Percentiles rank a stretch among this genome's conserved stretches.
phyloP scores from a whole-genome alignment of 2,329 filamentous ascomycete species.

The Xylariales sp. region DNA sequence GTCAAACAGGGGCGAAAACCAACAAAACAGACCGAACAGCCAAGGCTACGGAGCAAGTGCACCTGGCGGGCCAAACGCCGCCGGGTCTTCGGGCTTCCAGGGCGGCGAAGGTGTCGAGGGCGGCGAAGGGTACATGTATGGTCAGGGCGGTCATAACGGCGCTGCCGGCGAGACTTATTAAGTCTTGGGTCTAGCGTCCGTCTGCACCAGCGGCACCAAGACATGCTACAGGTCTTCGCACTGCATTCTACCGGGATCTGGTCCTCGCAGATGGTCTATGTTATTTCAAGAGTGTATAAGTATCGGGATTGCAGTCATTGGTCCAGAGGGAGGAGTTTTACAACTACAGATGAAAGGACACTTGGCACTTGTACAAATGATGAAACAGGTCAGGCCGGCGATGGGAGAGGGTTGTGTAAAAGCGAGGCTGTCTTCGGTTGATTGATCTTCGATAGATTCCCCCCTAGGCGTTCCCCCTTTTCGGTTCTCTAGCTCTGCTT shows the following conservation, averaged over 20 bases:
- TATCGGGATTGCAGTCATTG: conserved; percentile 15
- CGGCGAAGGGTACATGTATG: conserved; percentile 49
- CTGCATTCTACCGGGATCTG: too few relatives aligned
- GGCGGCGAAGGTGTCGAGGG: conserved; percentile 38
- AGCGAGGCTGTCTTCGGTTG: conserved; percentile 15
- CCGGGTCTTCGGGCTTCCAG: conserved; percentile 39
- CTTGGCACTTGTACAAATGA: conserved; percentile 25
- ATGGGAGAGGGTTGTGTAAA: conserved; percentile 19
- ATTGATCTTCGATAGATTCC: conserved; percentile 27
- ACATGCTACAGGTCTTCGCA: too few relatives aligned
- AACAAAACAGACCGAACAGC: conserved; percentile 45
- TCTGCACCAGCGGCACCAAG: too few relatives aligned
- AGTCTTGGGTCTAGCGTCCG: too few relatives aligned
- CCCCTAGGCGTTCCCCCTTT: conserved; percentile 19
- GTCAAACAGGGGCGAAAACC: conserved; percentile 63
- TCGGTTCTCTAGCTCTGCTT: conserved; percentile 18
- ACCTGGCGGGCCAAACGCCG: conserved; percentile 33
- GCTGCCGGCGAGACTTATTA: conserved; percentile 51
- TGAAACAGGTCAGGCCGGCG: conserved; percentile 15
- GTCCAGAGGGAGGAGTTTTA: too few relatives aligned
- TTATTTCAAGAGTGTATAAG: conserved; percentile 28
- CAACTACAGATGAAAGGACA: too few relatives aligned
- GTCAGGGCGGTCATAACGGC: conserved; percentile 57
- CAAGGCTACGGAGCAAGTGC: conserved; percentile 45
- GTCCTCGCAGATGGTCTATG: conserved; percentile 6